phyloP scores from a whole-genome alignment of 441 rosid species.

The Sinapis alba region DNA sequence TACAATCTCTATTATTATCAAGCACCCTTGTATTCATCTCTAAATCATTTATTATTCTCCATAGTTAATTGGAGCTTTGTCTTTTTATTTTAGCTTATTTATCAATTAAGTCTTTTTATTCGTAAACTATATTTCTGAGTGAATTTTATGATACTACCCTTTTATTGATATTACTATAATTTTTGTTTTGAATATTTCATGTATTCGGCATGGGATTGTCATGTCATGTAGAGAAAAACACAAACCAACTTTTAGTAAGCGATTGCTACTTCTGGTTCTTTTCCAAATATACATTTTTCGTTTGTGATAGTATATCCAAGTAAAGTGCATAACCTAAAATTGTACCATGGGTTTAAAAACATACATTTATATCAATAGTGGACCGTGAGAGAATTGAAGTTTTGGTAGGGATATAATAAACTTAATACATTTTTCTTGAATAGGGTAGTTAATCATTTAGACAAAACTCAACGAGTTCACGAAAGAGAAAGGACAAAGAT shows the following conservation, averaged over 20 bases:
- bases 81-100: too few relatives aligned
- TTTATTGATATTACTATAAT: not conserved
- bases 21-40: too few relatives aligned
- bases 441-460: constrained; percentile 24
- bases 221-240: not conserved
- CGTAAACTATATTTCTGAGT: too few relatives aligned
- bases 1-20: too few relatives aligned
- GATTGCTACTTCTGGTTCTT: not conserved
- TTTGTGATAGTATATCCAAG: constrained; percentile 26
- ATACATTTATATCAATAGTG: constrained; percentile 17
- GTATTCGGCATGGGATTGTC: constrained; percentile 23
- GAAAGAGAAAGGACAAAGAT: constrained; percentile 22
- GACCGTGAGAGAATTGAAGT: constrained; percentile 21
- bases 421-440: constrained; percentile 23
- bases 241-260: constrained; percentile 21
- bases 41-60: too few relatives aligned
- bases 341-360: not conserved
- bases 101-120: too few relatives aligned
- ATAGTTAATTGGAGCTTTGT: too few relatives aligned
- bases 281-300: constrained; percentile 10
- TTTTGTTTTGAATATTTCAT: constrained; percentile 1
- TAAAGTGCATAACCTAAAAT: constrained; percentile 23
- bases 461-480: constrained; percentile 17
- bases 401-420: constrained; percentile 17
- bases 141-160: not conserved